Evolutionary conservation across 495 filamentous ascomycete species (phyloP), one percentile per base, ranked within the genome.

Genomic region (Haplographium delicatum): DNA sequence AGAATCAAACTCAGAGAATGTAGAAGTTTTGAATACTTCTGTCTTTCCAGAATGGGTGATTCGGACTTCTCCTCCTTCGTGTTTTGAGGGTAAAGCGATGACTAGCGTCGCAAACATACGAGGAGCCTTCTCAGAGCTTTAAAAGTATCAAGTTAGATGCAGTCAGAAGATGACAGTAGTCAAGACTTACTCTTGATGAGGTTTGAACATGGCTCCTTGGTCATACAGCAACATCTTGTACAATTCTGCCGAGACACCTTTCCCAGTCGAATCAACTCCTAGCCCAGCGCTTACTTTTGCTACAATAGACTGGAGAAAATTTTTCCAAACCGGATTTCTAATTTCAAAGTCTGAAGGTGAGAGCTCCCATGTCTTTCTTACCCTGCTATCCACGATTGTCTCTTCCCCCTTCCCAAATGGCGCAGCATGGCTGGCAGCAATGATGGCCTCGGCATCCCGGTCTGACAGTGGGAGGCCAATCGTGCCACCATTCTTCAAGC

Each of bases 221-320:
- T 78, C 76, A 60, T 82, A 81, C 4, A 83, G 47, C 10, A 80
- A 59, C 56, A 81, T 55, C 54, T 81, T 83, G 65, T 82, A 72
- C 1, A 72, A 60, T 49, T 79, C 64, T 3, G 71, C 74, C 2
- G 45, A 51, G 1, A 73, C 54, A 7, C 60, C 63, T 1, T 34
- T 18, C 4, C 50, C 43, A 18, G 56, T 43, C 18, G 54, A 42
- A 11, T 40, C 22, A 39, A 75, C 59, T 3, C 68, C 68, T 15
- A 78, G 61, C 3, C 64, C 51, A 4, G 45, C 24, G 15, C 55
- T 53, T 0, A 63, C 65, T 8, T 51, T 47, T 4, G 24, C 26
- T 19, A 66, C 50, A 5, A 68, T 28, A 1, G 33, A 18, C 1
- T 61, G 28, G 15, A 71, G 11, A 16, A 51, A 62, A 0, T 8